Evolutionary conservation across 176 grass and related monocot genomes (phyloP).

Genomic region (Saccharum officinarum): DNA sequence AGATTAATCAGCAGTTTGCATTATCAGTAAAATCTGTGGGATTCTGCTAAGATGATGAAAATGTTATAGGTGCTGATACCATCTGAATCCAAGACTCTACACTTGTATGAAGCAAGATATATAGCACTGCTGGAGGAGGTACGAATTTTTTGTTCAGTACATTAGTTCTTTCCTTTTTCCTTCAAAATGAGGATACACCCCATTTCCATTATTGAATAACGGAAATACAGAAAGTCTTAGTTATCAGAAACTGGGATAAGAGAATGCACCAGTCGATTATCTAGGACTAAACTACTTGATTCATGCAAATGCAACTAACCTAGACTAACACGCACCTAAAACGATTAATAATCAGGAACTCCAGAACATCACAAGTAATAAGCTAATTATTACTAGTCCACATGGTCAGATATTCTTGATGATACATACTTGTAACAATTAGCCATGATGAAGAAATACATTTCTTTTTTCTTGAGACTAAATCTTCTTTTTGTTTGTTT

Average conservation of each 20-base stretch:
- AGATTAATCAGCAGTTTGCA: not conserved
- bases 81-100: conserved; percentile 86
- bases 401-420: not conserved
- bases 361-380: not conserved
- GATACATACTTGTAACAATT: not conserved
- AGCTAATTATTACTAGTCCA: no score
- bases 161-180: not conserved
- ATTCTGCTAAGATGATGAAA: conserved; percentile 31
- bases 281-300: not conserved
- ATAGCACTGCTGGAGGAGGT: conserved; percentile 93
- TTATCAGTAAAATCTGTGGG: conserved; percentile 11
- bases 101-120: conserved; percentile 97
- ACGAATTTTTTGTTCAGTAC: conserved; percentile 19
- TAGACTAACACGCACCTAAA: not conserved
- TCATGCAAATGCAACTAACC: not conserved
- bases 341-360: not conserved
- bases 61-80: conserved; percentile 79
- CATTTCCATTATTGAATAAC: not conserved
- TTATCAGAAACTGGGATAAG: not conserved
- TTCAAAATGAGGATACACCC: not conserved
- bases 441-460: not conserved
- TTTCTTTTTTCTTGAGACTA: not conserved
- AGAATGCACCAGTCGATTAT: not conserved
- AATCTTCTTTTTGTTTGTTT: not conserved
- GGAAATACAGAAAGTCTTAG: not conserved